Evolutionary conservation across 2,329 filamentous ascomycete genomes (phyloP), one percentile per base, ranked within the genome.

Genomic region (Bretziella fagacearum): DNA sequence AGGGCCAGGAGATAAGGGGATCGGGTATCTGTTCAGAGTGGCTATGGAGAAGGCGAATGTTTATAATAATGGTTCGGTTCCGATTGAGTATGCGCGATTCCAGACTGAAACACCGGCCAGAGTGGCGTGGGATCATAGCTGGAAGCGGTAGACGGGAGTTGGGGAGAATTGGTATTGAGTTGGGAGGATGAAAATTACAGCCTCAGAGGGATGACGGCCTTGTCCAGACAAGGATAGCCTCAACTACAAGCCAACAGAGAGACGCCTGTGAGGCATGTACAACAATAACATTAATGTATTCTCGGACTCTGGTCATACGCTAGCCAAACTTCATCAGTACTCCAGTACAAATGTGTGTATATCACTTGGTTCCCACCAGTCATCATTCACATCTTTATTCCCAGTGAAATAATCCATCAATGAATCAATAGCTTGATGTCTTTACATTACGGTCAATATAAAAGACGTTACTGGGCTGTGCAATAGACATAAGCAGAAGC

Each of bases 11-110:
- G 63, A 62, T 2, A 67, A 71, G 51, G 71, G 73, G 44, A 69
- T 78, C 53, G 83, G 83, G 0, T 78, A 81, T 56, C 61, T 98
- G 58, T 98, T 87, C 66, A 70, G 87, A 6, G 78, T 85, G 52
- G 84, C 87, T 1, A 85, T 94, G 80, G 77, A 83, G 64, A 96
- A 95, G 77, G 82, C 81, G 63, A 84, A 83, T 5, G 69, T 93
- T 15, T 94, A 81, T 67, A 69, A 72, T 30, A 68, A 71, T 42
- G 70, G 78, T 44, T 76, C 78, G 50, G 71, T 95, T 49, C 91
- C 91, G 11, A 87, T 96, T 57, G 91, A 98, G 70, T 95, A 94
- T 68, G 82, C 82, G 23, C 69, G 83, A 54, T 68, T 75, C 53
- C 82, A 94, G 71, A 89, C 83, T 26, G 89, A 96, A 59, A 84